A percentile compares a stretch with the other conserved stretches of the same genome.
Conservation (phyloP, 768 basidiomycete genomes). For the Pulveroboletus sp. region DNA sequence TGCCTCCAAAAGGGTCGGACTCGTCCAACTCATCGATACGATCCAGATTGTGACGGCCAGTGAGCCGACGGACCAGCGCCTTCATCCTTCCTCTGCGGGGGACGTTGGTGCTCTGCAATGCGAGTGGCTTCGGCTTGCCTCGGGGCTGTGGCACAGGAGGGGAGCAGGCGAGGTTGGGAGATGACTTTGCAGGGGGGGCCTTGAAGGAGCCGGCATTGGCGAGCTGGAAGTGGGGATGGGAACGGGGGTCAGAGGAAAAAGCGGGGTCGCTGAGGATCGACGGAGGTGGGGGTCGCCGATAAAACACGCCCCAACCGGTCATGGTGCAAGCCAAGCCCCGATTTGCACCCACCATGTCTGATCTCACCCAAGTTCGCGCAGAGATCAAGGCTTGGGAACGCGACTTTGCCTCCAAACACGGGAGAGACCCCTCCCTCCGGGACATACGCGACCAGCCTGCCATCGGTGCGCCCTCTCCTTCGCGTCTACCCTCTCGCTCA, state of each 20-base stretch:
- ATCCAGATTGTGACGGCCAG: conserved; percentile 44
- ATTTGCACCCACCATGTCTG: conserved; percentile 10
- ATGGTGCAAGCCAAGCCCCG: too few species aligned
- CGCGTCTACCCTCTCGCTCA: neutral
- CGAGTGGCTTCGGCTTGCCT: neutral
- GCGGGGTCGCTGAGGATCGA: conserved; percentile 49
- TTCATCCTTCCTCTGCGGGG: conserved; percentile 23
- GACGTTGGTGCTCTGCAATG: neutral
- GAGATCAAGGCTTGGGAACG: conserved; percentile 81
- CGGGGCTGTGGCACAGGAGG: neutral
- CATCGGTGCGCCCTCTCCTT: conserved; percentile 50
- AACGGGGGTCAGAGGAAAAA: conserved; percentile 53
- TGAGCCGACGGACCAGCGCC: conserved; percentile 26
- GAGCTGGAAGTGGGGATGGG: conserved; percentile 40
- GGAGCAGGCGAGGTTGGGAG: neutral
- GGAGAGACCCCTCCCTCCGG: conserved; percentile 58
- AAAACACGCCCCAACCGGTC: conserved; percentile 1
- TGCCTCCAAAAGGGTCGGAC: conserved; percentile 60
- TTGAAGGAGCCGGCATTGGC: conserved; percentile 15
- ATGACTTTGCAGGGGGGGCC: conserved; percentile 19
- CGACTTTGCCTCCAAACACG: conserved; percentile 52
- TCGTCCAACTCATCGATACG: conserved; percentile 78
- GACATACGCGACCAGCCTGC: conserved; percentile 61
- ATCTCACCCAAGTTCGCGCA: conserved; percentile 42
- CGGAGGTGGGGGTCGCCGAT: conserved; percentile 1